A percentile compares a stretch with the other conserved stretches of the same genome.
phyloP scores from a whole-genome alignment of 306 rosid genomes.

The Malus sylvestris region DNA sequence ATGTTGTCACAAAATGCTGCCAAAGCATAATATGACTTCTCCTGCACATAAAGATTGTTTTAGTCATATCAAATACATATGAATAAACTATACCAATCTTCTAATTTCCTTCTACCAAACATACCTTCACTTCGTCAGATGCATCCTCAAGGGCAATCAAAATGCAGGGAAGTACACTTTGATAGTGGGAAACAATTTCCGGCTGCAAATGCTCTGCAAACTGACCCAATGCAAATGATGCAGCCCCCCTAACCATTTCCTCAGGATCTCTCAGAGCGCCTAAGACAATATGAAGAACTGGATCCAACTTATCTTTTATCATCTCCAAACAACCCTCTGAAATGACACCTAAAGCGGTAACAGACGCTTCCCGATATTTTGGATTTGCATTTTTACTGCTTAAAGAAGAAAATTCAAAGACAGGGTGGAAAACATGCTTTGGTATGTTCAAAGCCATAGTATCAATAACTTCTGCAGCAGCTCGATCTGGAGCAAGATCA shows the following conservation, averaged over 20 bases:
- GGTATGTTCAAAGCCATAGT: constrained; percentile 89
- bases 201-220: constrained; percentile 97
- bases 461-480: constrained; percentile 96
- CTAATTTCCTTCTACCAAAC: constrained; percentile 13
- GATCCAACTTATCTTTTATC: constrained; percentile 78
- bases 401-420: constrained; percentile 79
- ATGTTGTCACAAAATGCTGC: constrained; percentile 98
- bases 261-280: constrained; percentile 95
- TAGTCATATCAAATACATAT: constrained; percentile 18
- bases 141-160: constrained; percentile 85
- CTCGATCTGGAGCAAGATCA: constrained; percentile 97
- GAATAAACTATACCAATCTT: constrained; percentile 11
- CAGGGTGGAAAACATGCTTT: constrained; percentile 76
- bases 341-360: constrained; percentile 83
- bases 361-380: constrained; percentile 95
- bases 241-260: constrained; percentile 97
- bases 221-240: constrained; percentile 97
- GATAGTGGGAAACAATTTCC: constrained; percentile 86
- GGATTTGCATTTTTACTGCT: constrained; percentile 86
- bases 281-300: constrained; percentile 83
- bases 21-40: constrained; percentile 95
- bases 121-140: constrained; percentile 96
- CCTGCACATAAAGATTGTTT: constrained; percentile 44
- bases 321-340: constrained; percentile 95
- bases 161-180: constrained; percentile 96